Conservation (phyloP, 1,284 basidiomycete species). For the Apiotrichum gracile region DNA sequence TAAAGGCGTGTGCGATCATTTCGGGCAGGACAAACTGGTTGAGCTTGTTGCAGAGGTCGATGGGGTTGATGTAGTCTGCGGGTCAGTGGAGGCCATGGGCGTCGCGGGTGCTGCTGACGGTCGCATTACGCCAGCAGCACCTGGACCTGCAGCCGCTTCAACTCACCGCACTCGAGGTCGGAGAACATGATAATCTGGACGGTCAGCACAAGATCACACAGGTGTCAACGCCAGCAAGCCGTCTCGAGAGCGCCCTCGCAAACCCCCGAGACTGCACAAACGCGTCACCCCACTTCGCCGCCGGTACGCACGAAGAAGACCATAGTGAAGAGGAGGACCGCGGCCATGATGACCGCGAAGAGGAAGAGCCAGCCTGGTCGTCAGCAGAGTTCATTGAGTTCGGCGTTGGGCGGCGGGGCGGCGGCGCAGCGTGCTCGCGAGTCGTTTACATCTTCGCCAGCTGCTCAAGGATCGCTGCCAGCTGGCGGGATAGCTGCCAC, state of each 20-base stretch:
- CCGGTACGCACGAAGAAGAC: conserved; percentile 95
- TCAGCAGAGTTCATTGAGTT: background rate
- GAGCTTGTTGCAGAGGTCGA: conserved; percentile 99
- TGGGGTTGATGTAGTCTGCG: conserved; percentile 92
- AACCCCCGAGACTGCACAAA: no score
- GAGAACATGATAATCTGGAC: conserved; percentile 98
- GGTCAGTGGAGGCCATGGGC: background rate
- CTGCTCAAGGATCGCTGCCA: no score
- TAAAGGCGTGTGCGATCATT: conserved; percentile 88
- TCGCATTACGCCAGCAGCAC: background rate
- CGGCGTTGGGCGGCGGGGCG: background rate
- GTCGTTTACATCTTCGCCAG: no score
- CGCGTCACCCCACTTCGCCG: no score
- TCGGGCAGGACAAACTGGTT: conserved; percentile 99
- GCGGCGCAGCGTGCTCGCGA: no score
- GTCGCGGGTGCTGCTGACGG: background rate
- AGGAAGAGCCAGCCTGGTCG: conserved; percentile 83
- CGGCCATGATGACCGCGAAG: conserved; percentile 86
- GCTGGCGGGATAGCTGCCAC: no score
- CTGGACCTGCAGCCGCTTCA: conserved; percentile 17
- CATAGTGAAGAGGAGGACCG: conserved; percentile 89
- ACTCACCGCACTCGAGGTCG: conserved; percentile 76
- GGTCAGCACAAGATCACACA: background rate
- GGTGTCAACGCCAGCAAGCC: background rate
- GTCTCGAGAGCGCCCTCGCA: no score